Conservation (phyloP, 495 filamentous ascomycete species). For the Penicillium salamii region DNA sequence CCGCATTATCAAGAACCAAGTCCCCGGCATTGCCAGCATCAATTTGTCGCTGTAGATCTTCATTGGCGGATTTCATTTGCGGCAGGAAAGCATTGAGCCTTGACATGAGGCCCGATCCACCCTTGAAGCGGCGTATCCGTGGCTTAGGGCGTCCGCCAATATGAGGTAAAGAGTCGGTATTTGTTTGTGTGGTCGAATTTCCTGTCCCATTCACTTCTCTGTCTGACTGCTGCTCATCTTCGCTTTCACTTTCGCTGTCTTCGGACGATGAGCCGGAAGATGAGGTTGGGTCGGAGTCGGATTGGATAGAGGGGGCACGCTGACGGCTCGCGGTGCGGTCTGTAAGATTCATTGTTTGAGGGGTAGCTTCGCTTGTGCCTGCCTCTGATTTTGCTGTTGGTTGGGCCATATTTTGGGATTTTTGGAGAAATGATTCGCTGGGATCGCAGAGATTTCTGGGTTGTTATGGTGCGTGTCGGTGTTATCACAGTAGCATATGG, state of each 20-base stretch:
- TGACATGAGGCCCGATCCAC: constrained; percentile 31
- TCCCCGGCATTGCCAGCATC: constrained; percentile 34
- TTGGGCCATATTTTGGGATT: neutral
- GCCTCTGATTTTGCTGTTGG: neutral
- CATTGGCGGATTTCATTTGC: constrained; percentile 47
- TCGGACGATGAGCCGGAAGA: constrained; percentile 33
- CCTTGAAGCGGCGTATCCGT: constrained; percentile 28
- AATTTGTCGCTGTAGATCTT: constrained; percentile 41
- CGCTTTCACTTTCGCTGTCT: constrained; percentile 24
- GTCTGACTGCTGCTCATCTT: constrained; percentile 18
- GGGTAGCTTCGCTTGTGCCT: neutral
- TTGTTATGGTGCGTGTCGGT: neutral
- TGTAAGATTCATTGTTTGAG: constrained; percentile 11
- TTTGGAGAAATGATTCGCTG: neutral
- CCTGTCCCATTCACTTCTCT: neutral
- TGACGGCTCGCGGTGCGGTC: neutral
- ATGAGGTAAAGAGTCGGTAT: constrained; percentile 20
- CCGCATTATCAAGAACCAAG: constrained; percentile 35
- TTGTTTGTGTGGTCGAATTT: neutral
- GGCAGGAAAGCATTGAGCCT: constrained; percentile 47
- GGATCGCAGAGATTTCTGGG: constrained; percentile 4
- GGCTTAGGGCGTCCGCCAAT: constrained; percentile 37
- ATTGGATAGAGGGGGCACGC: neutral
- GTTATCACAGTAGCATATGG: too few species aligned
- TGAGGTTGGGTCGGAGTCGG: constrained; percentile 39